Base-by-base conservation (phyloP, 2,329 filamentous ascomycete genomes). In the Pseudocercospora vitis region DNA sequence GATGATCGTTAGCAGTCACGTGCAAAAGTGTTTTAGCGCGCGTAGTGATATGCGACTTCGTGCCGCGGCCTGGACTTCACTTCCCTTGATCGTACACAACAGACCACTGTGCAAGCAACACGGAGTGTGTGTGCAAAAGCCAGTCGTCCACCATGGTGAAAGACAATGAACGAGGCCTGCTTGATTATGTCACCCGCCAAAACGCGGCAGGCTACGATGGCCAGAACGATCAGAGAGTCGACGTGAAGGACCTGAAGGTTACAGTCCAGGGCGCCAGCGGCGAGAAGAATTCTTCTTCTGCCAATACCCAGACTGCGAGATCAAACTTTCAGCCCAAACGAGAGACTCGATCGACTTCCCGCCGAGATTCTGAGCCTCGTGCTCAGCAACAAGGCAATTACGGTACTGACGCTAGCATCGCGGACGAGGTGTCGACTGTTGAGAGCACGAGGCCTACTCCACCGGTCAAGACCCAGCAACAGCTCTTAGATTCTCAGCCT, bases 331-430 rank as follows among this genome's bases (percentile, higher is more conserved):
- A 28, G 4, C 33, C 21, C n/a, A 12, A 21, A 33, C 19, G 35
- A 3, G n/a, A 19, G 12, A 37, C 18, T 7, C 18, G n/a, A 16
- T 29, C 33, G 16, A 14, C 18, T 8, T 16, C 42, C 16, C 49
- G 31, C 5, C 44, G 33, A 35, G 47, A 48, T 3, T 23, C 26
- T 29, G 24, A 6, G 39, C 42, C 31, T 29, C 35, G n/a, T n/a
- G n/a, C n/a, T n/a, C n/a, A n/a, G n/a, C n/a, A 50, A 12, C 16
- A 7, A 21, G 40, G 31, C 11, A 16, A 24, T 7, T 42, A 44
- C 33, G 48, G 29, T 29, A 60, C 55, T 52, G 52, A 60, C 32
- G 52, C 49, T 24, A 58, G 55, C 49, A 31, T 28, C 16, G 51
- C 50, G 46, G 57, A 57, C 39, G 2, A 11, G 6, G 40, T 35